Conservation (phyloP, 2,329 filamentous ascomycete species). For the Coniella vitis region DNA sequence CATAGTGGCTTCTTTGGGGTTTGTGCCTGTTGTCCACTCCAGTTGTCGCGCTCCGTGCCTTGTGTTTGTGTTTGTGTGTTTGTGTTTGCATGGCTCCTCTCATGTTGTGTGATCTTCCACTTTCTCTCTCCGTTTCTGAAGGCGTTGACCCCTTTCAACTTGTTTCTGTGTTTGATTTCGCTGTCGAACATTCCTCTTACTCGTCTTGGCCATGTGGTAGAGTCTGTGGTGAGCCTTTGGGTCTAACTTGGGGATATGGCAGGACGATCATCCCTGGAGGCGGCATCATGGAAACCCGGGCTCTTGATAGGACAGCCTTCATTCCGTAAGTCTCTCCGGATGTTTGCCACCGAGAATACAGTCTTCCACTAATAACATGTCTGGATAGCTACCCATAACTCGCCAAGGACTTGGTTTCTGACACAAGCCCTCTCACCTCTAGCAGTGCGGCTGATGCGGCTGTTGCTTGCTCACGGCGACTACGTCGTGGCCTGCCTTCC, state of each 20-base stretch:
- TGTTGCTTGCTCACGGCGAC: conserved; percentile 85
- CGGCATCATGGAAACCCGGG: conserved; percentile 33
- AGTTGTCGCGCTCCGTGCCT: neutral
- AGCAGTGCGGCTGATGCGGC: conserved; percentile 71
- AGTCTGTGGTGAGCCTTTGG: conserved; percentile 3
- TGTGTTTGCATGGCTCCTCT: conserved; percentile 16
- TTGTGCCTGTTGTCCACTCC: too few species aligned
- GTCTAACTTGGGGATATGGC: conserved; percentile 27
- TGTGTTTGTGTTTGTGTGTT: conserved; percentile 18
- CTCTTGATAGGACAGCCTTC: conserved; percentile 41
- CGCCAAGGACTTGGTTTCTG: conserved; percentile 86
- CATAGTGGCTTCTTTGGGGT: too few species aligned
- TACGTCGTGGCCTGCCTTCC: conserved; percentile 80
- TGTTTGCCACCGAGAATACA: conserved; percentile 9
- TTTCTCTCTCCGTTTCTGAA: conserved; percentile 4
- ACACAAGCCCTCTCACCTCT: conserved; percentile 82
- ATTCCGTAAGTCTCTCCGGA: conserved; percentile 38
- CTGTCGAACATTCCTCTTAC: conserved; percentile 2
- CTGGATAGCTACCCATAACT: conserved; percentile 55
- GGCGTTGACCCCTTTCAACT: neutral
- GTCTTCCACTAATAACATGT: conserved; percentile 27
- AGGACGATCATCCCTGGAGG: conserved; percentile 39
- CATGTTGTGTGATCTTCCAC: conserved; percentile 15
- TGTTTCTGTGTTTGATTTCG: neutral
- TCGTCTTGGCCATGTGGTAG: conserved; percentile 9